A percentile compares a stretch with the other conserved stretches of the same genome.
Conservation (phyloP, 495 filamentous ascomycete species). For the Neurospora discreta region DNA sequence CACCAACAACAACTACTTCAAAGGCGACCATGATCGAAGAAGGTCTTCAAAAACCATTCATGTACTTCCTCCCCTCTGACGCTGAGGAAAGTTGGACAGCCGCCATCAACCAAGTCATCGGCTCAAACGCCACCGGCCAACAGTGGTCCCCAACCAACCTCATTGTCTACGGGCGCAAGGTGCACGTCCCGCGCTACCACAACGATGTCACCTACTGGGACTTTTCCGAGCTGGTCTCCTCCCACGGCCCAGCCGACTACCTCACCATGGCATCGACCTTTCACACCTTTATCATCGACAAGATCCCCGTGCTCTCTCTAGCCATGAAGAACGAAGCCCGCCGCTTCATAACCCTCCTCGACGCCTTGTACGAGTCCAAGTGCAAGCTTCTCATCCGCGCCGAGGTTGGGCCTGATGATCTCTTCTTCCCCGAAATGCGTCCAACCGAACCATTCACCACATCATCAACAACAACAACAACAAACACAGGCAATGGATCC, state of each 20-base stretch:
- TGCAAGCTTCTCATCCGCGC: conserved; percentile 53
- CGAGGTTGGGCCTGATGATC: conserved; percentile 46
- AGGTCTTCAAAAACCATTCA: conserved; percentile 12
- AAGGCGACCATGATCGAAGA: not conserved
- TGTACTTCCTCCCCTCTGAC: conserved; percentile 23
- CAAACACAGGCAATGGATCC: not conserved
- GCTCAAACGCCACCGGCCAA: not conserved
- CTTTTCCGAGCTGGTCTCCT: conserved; percentile 47
- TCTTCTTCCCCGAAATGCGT: conserved; percentile 56
- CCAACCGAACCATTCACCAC: not conserved
- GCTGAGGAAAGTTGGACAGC: conserved; percentile 9
- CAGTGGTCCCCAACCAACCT: conserved; percentile 39
- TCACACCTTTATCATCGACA: conserved; percentile 54
- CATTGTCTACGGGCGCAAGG: conserved; percentile 47
- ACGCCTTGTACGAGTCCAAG: conserved; percentile 59
- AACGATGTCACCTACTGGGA: conserved; percentile 42
- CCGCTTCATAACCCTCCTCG: conserved; percentile 58
- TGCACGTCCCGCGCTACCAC: conserved; percentile 39
- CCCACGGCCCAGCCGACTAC: conserved; percentile 61
- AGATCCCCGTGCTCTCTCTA: conserved; percentile 45
- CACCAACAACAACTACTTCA: not conserved
- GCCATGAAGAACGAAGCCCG: conserved; percentile 61
- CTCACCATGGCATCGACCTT: conserved; percentile 58
- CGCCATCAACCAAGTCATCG: not conserved
- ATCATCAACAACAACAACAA: too few species aligned